Evolutionary conservation across 2,329 filamentous ascomycete species (phyloP).

Genomic region (Hymenoscyphus occultus): DNA sequence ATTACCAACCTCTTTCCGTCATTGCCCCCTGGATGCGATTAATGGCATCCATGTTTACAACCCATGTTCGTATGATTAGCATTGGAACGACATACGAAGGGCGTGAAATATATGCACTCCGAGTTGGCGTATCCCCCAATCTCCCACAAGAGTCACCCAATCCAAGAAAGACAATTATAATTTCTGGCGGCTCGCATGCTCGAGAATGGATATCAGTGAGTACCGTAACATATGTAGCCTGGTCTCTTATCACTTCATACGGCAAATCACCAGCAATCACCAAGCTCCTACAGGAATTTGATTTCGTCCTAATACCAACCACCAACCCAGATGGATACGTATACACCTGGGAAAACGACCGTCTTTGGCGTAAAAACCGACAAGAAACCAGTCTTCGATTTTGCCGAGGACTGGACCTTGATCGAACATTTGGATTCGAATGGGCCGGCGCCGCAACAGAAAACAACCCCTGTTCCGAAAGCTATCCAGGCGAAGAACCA

Average conservation of each 20-base stretch:
- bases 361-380: conserved; percentile 91
- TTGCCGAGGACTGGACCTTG: conserved; percentile 85
- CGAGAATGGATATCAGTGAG: conserved; percentile 95
- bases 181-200: conserved; percentile 86
- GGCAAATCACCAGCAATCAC: conserved; percentile 70
- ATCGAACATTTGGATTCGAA: conserved; percentile 79
- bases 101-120: conserved; percentile 78
- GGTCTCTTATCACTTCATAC: conserved; percentile 80
- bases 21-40: conserved; percentile 84
- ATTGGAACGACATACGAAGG: conserved; percentile 88
- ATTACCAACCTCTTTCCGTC: conserved; percentile 86
- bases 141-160: conserved; percentile 42
- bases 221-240: conserved; percentile 87
- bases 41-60: conserved; percentile 84
- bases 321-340: conserved; percentile 93
- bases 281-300: conserved; percentile 76
- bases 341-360: conserved; percentile 88
- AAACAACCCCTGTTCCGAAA: conserved; percentile 85
- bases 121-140: conserved; percentile 63
- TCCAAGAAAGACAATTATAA: conserved; percentile 71
- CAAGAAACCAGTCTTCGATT: conserved; percentile 79
- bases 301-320: conserved; percentile 84
- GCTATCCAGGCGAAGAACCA: conserved; percentile 77
- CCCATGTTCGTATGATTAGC: conserved; percentile 67
- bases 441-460: conserved; percentile 70